Evolutionary conservation across 495 filamentous ascomycete genomes (phyloP).

Genomic region (Aspergillus ostianus): DNA sequence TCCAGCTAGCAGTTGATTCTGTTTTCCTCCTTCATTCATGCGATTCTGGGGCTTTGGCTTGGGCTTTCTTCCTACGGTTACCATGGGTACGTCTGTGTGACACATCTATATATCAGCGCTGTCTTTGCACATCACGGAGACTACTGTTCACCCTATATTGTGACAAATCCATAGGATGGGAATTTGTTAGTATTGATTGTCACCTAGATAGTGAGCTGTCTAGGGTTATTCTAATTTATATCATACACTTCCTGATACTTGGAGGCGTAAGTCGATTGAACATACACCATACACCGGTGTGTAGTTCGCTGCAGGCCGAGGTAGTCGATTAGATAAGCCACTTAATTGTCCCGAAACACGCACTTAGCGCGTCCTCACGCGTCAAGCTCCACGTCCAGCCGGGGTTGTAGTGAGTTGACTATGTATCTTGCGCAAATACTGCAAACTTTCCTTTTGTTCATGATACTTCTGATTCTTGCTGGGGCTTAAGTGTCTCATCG

Average conservation of each 20-base stretch:
- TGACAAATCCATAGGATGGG: not conserved
- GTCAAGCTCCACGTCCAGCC: conserved; percentile 24
- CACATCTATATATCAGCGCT: not conserved
- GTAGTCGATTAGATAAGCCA: conserved; percentile 25
- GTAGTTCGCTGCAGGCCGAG: not conserved
- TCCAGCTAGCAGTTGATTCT: not conserved
- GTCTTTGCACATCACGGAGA: not conserved
- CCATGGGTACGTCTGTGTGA: not conserved
- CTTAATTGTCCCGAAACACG: conserved; percentile 14
- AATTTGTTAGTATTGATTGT: not conserved
- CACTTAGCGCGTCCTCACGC: conserved; percentile 22
- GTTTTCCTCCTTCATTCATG: not conserved
- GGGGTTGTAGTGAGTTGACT: not conserved
- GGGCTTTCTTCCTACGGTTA: not conserved
- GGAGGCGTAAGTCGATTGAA: too few species aligned
- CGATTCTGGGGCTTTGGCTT: not conserved
- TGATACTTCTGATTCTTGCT: not conserved
- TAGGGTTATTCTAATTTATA: not conserved
- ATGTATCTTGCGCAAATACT: not conserved
- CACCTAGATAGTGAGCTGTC: not conserved
- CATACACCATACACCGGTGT: too few species aligned
- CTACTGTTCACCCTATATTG: not conserved
- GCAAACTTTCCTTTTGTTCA: not conserved
- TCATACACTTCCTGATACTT: not conserved
- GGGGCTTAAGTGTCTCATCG: not conserved